These are phyloP conservation scores for Sporisorium reilianum DNA, from an alignment of 1,284 basidiomycete species.

Conservation along the genomic window DNA sequence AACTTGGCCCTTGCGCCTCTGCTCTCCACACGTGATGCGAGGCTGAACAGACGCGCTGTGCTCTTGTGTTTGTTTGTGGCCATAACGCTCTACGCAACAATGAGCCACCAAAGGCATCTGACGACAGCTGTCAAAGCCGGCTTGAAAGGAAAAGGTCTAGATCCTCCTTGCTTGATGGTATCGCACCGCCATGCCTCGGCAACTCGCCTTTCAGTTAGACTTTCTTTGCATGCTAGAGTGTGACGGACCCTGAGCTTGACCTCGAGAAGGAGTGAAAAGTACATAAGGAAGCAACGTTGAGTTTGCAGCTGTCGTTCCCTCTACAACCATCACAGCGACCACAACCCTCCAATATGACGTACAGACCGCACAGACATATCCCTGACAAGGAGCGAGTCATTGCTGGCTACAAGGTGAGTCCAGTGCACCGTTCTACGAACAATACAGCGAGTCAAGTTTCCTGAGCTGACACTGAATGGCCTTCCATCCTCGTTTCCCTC, in stretches of 20 bases:
- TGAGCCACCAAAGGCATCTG: neutral
- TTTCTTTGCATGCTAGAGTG: neutral
- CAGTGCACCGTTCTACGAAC: neutral
- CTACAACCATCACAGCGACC: neutral
- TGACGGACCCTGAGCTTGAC: neutral
- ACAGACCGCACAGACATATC: constrained; percentile 43
- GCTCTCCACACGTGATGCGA: constrained; percentile 42
- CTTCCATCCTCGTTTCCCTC: neutral
- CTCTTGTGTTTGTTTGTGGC: constrained; percentile 5
- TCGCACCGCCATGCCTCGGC: constrained; percentile 28
- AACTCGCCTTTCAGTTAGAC: neutral
- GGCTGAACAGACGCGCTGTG: constrained; percentile 14
- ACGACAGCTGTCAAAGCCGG: constrained; percentile 8
- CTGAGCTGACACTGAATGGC: neutral
- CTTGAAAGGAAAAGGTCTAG: constrained; percentile 14
- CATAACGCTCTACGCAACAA: neutral
- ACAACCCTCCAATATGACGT: constrained; percentile 31
- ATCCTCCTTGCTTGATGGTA: constrained; percentile 3
- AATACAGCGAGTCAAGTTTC: neutral
- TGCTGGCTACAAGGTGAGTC: constrained; percentile 49
- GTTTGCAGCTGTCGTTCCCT: neutral
- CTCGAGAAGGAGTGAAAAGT: constrained; percentile 8
- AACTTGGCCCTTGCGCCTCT: constrained; percentile 1
- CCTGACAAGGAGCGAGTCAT: constrained; percentile 48
- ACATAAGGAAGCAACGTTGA: constrained; percentile 6